Percentiles rank a stretch among this genome's conserved stretches.
phyloP scores from a whole-genome alignment of 2,329 filamentous ascomycete genomes.

The Juglanconis oblonga region DNA sequence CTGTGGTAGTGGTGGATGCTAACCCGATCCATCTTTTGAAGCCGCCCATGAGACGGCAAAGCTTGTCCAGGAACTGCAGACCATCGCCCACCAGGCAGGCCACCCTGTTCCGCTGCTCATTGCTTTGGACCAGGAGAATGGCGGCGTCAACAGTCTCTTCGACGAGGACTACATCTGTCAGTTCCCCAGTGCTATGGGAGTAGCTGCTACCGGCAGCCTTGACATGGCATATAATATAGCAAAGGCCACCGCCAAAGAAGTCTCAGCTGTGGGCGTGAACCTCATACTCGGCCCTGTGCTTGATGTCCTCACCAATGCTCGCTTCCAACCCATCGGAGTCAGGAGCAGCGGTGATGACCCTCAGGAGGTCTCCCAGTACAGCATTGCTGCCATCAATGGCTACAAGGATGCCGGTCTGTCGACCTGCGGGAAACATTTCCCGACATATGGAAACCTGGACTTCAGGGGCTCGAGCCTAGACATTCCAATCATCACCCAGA shows the following conservation, averaged over 20 bases:
- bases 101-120: slow-evolving; percentile 88
- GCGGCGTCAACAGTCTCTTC: slow-evolving; percentile 93
- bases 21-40: slow-evolving; percentile 36
- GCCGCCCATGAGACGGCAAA: slow-evolving; percentile 87
- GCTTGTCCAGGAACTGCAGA: slow-evolving; percentile 87
- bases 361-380: slow-evolving; percentile 90
- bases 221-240: slow-evolving; percentile 86
- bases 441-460: slow-evolving; percentile 91
- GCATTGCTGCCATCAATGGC: slow-evolving; percentile 85
- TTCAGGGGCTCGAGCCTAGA: slow-evolving; percentile 88
- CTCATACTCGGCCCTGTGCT: slow-evolving; percentile 91
- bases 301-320: slow-evolving; percentile 89
- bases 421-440: slow-evolving; percentile 94
- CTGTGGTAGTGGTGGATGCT: slow-evolving; percentile 24
- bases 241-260: slow-evolving; percentile 88
- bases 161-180: slow-evolving; percentile 95
- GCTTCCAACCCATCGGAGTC: slow-evolving; percentile 87
- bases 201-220: slow-evolving; percentile 85
- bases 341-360: slow-evolving; percentile 89
- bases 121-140: slow-evolving; percentile 95
- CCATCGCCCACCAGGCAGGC: slow-evolving; percentile 84
- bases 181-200: slow-evolving; percentile 94
- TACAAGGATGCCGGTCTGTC: slow-evolving; percentile 88
- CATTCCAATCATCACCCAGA: slow-evolving; percentile 94
- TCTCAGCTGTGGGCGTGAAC: slow-evolving; percentile 91